Evolutionary conservation across 2,329 filamentous ascomycete species (phyloP), one percentile per base, ranked within the genome.

Genomic region (Cucurbitaria berberidis): DNA sequence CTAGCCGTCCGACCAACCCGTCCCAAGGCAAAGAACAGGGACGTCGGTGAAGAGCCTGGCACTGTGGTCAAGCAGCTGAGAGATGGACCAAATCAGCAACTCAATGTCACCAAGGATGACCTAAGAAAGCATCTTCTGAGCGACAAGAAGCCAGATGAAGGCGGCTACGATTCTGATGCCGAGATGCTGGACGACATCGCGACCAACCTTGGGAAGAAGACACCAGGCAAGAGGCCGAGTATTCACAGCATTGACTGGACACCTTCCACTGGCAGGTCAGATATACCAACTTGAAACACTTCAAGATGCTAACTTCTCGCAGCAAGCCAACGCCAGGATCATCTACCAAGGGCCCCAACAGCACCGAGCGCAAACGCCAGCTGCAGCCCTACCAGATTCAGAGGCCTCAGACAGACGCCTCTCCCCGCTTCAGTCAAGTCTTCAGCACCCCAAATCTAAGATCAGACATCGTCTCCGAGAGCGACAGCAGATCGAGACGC

Each of bases 81-180:
- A 16, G 47, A 54, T 13, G 59, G 60, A 0, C 61, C 62, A 10
- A 62, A 64, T 15, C 52, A 58, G 21, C 67, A 70, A 35, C 45
- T 74, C 19, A 64, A 62, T 19, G 64, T 72, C 49, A 74, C 64
- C 10, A 74, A 74, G 43, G 46, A 64, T 3, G 58, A 70, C 45
- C 44, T 74, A 6, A 62, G 62, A 10, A 74, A 69, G n/a, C 60
- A 74, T 19, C 53, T 75, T 1, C 54, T 74, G 3, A 71, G 65
- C 39, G 62, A 71, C 51, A 70, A 68, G 55, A 63, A 59, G 43
- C 63, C 68, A 6, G 60, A 65, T 22, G 64, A 74, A 40, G 72
- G 72, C 7, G 72, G 71, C 11, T 77, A 75, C 36, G 74, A 77
- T 50, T 62, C 67, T 11, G 75, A 77, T 60, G 74, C 74, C 26